Evolutionary conservation across 495 filamentous ascomycete genomes (phyloP), one percentile per base, ranked within the genome.

Genomic region (Penicillium dipodomyicola): DNA sequence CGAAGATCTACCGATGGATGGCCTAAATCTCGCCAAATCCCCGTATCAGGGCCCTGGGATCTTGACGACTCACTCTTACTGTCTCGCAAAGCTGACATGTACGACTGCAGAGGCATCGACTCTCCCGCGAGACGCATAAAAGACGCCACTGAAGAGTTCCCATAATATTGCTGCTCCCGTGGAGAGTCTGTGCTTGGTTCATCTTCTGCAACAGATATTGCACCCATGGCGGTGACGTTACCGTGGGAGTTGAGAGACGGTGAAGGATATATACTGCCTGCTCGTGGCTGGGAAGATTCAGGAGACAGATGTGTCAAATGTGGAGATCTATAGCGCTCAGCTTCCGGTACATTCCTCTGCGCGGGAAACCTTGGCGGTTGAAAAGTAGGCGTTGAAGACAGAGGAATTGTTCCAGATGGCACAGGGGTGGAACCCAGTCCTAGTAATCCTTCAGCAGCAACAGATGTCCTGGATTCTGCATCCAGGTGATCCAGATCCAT

Each of bases 51-150:
- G 3, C 54, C 35, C 17, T 59, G 50, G 4, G 45, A 9, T 33
- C 45, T 30, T 3, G 52, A 30, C 3, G 54, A 32, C 15, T 56
- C 54, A 6, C 39, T 49, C 27, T 59, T 61, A 9, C 41, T 48
- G 0, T 37, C 42, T 10, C 52, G 60, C 22, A 68, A 19, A 1
- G 63, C 58, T 29, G 62, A 50, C 35, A 65, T 37, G 14, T 68
- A 61, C 2, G 62, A 59, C 10, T 45, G 54, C 30, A 63, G 51
- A 1, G 63, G 62, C 50, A 70, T 62, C 0, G 67, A 65, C 8
- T 68, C 59, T 25, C 60, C 60, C 11, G 71, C 64, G 19, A 74
- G 67, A 39, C 75, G 70, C 71, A 78, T 76, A 37, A 78, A 74
- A 0, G 67, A 74, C 0, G 75, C 74, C 5, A 69, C 70, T 3